Percentiles rank a stretch among this genome's conserved stretches.
phyloP scores from a whole-genome alignment of 2,329 filamentous ascomycete genomes.

The Stagonosporopsis rhizophila region DNA sequence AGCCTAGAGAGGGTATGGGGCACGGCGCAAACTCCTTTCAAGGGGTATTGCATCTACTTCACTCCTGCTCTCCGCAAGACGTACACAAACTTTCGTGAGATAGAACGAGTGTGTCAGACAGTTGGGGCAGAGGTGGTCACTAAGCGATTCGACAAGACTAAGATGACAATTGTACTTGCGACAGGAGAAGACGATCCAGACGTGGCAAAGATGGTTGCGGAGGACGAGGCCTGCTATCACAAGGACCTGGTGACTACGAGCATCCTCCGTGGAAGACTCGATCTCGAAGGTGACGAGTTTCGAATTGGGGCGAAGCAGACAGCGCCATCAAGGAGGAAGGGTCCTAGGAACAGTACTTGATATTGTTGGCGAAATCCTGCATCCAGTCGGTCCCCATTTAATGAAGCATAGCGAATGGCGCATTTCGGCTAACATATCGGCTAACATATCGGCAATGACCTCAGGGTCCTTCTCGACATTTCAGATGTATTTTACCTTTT shows the following conservation, averaged over 20 bases:
- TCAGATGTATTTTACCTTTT: too few relatives aligned
- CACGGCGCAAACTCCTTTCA: slow-evolving; percentile 53
- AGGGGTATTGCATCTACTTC: slow-evolving; percentile 58
- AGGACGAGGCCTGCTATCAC: slow-evolving; percentile 48
- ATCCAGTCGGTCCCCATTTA: neutral
- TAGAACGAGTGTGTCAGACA: slow-evolving; percentile 48
- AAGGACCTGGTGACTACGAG: slow-evolving; percentile 54
- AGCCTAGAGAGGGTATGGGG: slow-evolving; percentile 42
- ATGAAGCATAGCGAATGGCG: slow-evolving; percentile 19
- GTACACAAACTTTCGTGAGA: slow-evolving; percentile 46
- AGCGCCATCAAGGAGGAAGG: slow-evolving; percentile 24
- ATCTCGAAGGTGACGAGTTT: slow-evolving; percentile 52
- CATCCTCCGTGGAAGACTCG: slow-evolving; percentile 53
- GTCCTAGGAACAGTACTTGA: slow-evolving; percentile 24
- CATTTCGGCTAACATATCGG: neutral
- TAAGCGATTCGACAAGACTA: slow-evolving; percentile 32
- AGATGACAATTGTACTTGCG: slow-evolving; percentile 49
- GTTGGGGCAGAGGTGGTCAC: slow-evolving; percentile 49
- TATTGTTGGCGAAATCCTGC: neutral
- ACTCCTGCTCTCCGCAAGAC: slow-evolving; percentile 50
- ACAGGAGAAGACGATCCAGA: slow-evolving; percentile 47
- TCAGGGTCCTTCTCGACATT: neutral
- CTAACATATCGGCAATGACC: neutral
- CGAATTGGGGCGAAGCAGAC: slow-evolving; percentile 24
- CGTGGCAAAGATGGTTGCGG: slow-evolving; percentile 39